These are phyloP conservation scores for Pharnaceum exiguum DNA, from an alignment of 148 eudicot species.

Conservation along the genomic window DNA sequence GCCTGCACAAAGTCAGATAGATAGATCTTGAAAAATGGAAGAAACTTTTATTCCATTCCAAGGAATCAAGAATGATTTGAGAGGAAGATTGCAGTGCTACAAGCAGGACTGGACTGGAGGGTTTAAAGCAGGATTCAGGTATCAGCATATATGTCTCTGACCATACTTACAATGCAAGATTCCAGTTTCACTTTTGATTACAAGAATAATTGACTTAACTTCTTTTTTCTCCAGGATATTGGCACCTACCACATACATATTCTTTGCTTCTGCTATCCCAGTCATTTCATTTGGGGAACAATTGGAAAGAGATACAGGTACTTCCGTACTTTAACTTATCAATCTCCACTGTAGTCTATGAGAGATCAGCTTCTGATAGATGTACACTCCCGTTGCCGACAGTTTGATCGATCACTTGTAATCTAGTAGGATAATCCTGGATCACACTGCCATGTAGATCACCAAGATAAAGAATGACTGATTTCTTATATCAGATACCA, in stretches of 20 bases:
- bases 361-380: not conserved
- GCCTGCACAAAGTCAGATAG: no score
- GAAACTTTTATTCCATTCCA: conserved; percentile 84
- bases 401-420: not conserved
- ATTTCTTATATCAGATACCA: not conserved
- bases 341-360: no score
- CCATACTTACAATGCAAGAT: not conserved
- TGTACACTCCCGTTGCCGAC: not conserved
- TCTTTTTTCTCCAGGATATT: conserved; percentile 49
- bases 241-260: conserved; percentile 89
- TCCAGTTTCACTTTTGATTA: not conserved
- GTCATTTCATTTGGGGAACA: conserved; percentile 94
- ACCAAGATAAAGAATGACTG: not conserved
- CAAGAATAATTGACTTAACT: not conserved
- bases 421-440: not conserved
- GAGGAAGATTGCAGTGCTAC: conserved; percentile 61
- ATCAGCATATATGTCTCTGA: no score
- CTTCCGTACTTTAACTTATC: no score
- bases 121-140: conserved; percentile 83
- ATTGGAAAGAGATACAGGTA: conserved; percentile 73
- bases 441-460: not conserved
- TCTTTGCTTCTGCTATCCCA: conserved; percentile 94
- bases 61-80: conserved; percentile 81
- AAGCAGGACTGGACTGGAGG: conserved; percentile 95
- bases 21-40: conserved; percentile 48